Percentiles rank a stretch among this genome's conserved stretches.
Evolutionary conservation across 106 monocot genomes (phyloP).

Genomic region (Acorus gramineus): DNA sequence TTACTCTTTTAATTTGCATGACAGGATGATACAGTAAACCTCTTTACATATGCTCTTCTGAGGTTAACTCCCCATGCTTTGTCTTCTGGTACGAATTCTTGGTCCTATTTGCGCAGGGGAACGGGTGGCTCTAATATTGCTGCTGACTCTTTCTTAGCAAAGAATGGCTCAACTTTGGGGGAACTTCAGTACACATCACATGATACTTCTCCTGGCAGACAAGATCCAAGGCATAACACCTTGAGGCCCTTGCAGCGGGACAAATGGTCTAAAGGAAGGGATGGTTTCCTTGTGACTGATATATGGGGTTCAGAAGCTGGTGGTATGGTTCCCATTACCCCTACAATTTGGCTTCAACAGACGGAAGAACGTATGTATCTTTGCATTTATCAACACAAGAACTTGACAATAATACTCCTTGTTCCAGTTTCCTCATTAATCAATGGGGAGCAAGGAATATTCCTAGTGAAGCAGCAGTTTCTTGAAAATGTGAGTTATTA

Average conservation of each 20-base stretch:
- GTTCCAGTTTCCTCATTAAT: conserved; percentile 58
- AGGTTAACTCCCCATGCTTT: conserved; percentile 89
- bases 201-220: conserved; percentile 41
- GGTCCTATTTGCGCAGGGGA: conserved; percentile 75
- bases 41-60: conserved; percentile 67
- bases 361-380: conserved; percentile 52
- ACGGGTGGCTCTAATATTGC: conserved; percentile 32
- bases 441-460: conserved; percentile 56
- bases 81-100: conserved; percentile 44
- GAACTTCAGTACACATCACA: conserved; percentile 26
- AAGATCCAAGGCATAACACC: conserved; percentile 21
- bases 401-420: conserved; percentile 65
- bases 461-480: conserved; percentile 58
- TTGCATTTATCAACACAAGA: conserved; percentile 72
- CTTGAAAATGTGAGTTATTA: conserved; percentile 73
- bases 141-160: conserved; percentile 19
- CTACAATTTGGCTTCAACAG: conserved; percentile 54
- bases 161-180: conserved; percentile 15
- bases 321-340: conserved; percentile 23
- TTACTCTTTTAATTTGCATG: conserved; percentile 6
- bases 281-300: conserved; percentile 73
- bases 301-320: conserved; percentile 35
- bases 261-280: conserved; percentile 80
- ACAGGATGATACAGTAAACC: conserved; percentile 76
- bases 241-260: conserved; percentile 65